These are phyloP conservation scores for Thamnidium elegans DNA, from an alignment of 192 early-diverging fungal genomes.

Conservation along the genomic window DNA sequence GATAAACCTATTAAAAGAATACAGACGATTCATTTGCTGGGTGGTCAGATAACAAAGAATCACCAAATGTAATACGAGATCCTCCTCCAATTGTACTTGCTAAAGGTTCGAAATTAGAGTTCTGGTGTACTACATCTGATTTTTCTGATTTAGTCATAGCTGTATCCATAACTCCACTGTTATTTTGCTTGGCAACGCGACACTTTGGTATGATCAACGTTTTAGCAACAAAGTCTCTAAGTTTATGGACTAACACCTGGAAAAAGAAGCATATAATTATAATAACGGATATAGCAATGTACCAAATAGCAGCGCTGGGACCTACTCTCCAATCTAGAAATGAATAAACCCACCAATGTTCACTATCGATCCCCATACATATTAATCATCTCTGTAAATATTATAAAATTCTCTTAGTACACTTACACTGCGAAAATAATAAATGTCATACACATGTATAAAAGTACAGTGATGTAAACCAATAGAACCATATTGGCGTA, in stretches of 20 bases:
- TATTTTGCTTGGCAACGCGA: too few relatives aligned
- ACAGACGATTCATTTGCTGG: too few relatives aligned
- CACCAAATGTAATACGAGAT: background rate
- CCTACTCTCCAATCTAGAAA: conserved; percentile 9
- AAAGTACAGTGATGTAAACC: conserved; percentile 12
- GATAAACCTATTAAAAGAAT: too few relatives aligned
- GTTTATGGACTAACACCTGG: background rate
- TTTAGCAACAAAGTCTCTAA: background rate
- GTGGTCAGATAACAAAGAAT: background rate
- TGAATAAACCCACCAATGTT: conserved; percentile 7
- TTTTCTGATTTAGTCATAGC: too few relatives aligned
- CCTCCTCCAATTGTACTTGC: conserved; percentile 5
- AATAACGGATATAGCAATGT: background rate
- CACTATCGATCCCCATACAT: background rate
- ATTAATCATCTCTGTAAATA: background rate
- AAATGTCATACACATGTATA: conserved; percentile 31
- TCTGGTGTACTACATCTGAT: background rate
- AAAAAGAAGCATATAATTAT: background rate
- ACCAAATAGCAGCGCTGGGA: background rate
- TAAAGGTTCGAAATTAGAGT: background rate
- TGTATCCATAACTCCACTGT: too few relatives aligned
- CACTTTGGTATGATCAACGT: too few relatives aligned
- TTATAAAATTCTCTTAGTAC: background rate
- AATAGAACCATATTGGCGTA: conserved; percentile 20
- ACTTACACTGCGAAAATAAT: conserved; percentile 30